Percentiles rank a stretch among this genome's conserved stretches.
phyloP scores from a whole-genome alignment of 257 asterid genomes.

The Orobanche coerulescens region DNA sequence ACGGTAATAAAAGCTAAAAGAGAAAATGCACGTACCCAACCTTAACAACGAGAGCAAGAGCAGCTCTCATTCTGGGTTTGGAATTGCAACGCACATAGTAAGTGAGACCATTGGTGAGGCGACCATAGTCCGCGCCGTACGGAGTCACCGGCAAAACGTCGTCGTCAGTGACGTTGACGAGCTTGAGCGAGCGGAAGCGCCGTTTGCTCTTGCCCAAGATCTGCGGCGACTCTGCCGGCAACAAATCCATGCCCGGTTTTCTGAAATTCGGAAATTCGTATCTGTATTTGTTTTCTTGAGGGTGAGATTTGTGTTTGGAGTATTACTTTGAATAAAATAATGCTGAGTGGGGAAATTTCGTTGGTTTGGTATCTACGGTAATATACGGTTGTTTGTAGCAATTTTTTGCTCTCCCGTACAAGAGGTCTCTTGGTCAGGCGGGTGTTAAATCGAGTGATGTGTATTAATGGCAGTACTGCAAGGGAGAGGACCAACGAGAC shows the following conservation, averaged over 20 bases:
- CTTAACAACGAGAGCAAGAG: conserved; percentile 80
- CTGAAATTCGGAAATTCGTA: too few species aligned
- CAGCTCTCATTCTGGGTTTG: conserved; percentile 94
- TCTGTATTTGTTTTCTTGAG: too few species aligned
- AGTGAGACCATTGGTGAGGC: conserved; percentile 72
- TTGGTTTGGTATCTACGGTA: too few species aligned
- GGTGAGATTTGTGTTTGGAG: too few species aligned
- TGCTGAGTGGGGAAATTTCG: too few species aligned
- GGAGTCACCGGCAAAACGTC: conserved; percentile 60
- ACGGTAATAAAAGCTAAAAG: not conserved
- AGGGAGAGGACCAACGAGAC: too few species aligned
- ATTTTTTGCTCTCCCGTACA: too few species aligned
- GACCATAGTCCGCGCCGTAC: conserved; percentile 71
- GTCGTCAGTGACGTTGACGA: conserved; percentile 60
- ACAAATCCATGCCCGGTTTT: conserved; percentile 80
- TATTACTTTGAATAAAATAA: too few species aligned
- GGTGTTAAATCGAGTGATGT: too few species aligned
- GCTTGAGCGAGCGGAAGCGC: conserved; percentile 78
- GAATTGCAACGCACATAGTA: conserved; percentile 88
- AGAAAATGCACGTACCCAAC: conserved; percentile 61
- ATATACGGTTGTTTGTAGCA: too few species aligned
- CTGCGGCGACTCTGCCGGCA: conserved; percentile 61
- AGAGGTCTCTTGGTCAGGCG: too few species aligned
- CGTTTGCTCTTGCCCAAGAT: conserved; percentile 46
- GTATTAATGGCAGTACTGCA: too few species aligned